These are phyloP conservation scores for Crotalaria pallida DNA, from an alignment of 306 rosid species.

Conservation along the genomic window DNA sequence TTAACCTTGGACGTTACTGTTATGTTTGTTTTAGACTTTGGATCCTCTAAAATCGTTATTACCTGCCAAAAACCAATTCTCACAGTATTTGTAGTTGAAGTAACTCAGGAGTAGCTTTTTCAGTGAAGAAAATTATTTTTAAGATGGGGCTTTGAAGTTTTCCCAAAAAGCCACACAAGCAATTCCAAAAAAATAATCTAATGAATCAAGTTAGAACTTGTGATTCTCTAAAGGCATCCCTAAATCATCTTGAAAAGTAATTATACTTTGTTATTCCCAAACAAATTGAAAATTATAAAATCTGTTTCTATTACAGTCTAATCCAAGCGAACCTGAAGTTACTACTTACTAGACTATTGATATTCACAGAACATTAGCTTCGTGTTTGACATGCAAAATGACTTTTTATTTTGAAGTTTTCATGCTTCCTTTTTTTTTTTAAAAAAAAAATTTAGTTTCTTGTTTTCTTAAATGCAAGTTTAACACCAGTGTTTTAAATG, in stretches of 20 bases:
- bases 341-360: neutral
- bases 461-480: neutral
- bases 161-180: neutral
- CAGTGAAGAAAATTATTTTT: neutral
- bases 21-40: constrained; percentile 12
- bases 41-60: neutral
- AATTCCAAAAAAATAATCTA: neutral
- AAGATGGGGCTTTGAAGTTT: neutral
- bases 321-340: neutral
- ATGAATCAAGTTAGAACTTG: neutral
- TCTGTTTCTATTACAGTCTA: neutral
- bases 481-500: neutral
- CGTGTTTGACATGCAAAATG: neutral
- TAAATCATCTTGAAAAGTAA: neutral
- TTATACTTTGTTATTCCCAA: neutral
- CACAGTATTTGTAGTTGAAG: neutral
- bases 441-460: too few relatives aligned
- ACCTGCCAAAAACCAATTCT: neutral
- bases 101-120: neutral
- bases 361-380: neutral
- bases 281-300: neutral
- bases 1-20: neutral
- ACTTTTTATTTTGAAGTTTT: constrained; percentile 3
- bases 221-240: neutral
- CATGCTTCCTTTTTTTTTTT: neutral